Conservation (phyloP, 2,329 filamentous ascomycete species). For the Zymoseptoria ardabiliae region DNA sequence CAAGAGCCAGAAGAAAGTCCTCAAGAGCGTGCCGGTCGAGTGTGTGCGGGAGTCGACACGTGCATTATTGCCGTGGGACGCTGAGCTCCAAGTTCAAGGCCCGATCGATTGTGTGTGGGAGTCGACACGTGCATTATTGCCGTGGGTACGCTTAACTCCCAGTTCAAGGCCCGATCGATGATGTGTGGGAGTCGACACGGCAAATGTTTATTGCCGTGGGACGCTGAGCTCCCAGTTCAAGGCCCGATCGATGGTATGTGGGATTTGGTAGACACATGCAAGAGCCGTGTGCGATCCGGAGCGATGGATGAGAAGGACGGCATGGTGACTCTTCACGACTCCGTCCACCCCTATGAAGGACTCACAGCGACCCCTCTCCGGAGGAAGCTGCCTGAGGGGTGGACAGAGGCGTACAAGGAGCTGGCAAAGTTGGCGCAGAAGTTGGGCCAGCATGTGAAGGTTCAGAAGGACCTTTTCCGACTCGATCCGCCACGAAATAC, state of each 20-base stretch:
- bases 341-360: too few species aligned
- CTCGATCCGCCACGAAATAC: background rate
- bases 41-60: too few species aligned
- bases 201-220: too few species aligned
- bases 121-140: too few species aligned
- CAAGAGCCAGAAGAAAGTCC: conserved; percentile 61
- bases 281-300: conserved; percentile 87
- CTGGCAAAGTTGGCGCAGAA: conserved; percentile 53
- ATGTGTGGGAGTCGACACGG: too few species aligned
- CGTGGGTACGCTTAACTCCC: too few species aligned
- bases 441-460: conserved; percentile 50
- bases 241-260: conserved; percentile 27
- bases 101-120: too few species aligned
- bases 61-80: too few species aligned
- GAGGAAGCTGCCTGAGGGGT: conserved; percentile 45
- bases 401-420: conserved; percentile 52
- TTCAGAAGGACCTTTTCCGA: conserved; percentile 28
- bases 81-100: too few species aligned
- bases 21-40: conserved; percentile 51
- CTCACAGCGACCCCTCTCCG: too few species aligned
- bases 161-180: too few species aligned
- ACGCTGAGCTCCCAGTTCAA: too few species aligned
- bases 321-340: conserved; percentile 89
- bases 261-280: conserved; percentile 97
- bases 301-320: conserved; percentile 88